Base-by-base conservation (phyloP, 768 basidiomycete species). In the Naganishia vishniacii region DNA sequence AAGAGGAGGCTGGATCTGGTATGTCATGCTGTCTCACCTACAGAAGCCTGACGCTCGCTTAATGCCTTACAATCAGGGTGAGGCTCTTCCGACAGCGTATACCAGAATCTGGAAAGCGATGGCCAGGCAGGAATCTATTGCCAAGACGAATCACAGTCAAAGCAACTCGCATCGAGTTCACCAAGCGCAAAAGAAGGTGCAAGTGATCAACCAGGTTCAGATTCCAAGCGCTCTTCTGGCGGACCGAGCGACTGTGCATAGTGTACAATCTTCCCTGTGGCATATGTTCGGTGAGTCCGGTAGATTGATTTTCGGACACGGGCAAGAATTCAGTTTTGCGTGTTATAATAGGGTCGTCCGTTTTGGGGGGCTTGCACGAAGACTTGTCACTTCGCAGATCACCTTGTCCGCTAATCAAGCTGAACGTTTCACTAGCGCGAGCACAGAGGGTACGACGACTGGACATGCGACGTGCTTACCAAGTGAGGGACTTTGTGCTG, bases 1-100 rank as follows among this genome's bases (percentile, higher is more conserved):
- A 70, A 69, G 41, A 65, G 72, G 5, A 72, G 74, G 45, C 32
- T 77, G 7, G 73, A 77, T 45, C 34, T 77, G 31, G 75, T 76
- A 59, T 40, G 75, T 56, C 31, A 26, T n/a, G 23, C 25, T 61
- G 32, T 5, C 31, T 41, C 4, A 7, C 15, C 28, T 28, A 13
- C 8, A 45, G 26, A 45, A 59, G 6, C 41, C 23, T 25, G 25
- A 23, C 11, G 37, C 8, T 40, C 13, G 6, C 18, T 7, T 18
- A 13, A 1, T 23, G 53, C 42, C 37, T 53, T 47, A 18, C 42
- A n/a, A n/a, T 3, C 58, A 76, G 75, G 75, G 74, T 26, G 75
- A 77, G 59, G 68, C 72, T 1, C 60, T 72, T 4, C 72, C 71
- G 18, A 31, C 71, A 5, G 75, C 74, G 5, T 69, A 74, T 20